Percentiles rank a stretch among this genome's conserved stretches.
These are phyloP conservation scores for Chamaecyparis obtusa DNA, from an alignment of 75 land plant species.

Conservation along the genomic window DNA sequence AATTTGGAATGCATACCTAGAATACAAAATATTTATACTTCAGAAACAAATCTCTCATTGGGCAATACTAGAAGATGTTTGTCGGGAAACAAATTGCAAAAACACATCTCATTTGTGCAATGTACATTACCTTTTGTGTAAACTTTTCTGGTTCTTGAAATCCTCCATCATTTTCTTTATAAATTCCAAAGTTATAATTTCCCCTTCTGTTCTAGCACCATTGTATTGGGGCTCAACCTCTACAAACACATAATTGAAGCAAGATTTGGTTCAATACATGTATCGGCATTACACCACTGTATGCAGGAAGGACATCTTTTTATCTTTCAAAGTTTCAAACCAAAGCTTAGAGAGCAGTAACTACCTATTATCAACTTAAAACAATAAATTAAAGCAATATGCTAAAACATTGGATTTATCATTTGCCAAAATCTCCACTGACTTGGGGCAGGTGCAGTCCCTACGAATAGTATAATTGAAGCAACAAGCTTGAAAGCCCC, in stretches of 20 bases:
- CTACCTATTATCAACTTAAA: not conserved
- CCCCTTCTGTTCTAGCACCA: slow-evolving; percentile 95
- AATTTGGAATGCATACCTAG: slow-evolving; percentile 93
- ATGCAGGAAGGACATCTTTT: not conserved
- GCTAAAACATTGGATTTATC: not conserved
- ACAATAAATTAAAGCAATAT: not conserved
- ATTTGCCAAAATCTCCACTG: not conserved
- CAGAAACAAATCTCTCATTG: not conserved
- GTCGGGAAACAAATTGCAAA: not conserved
- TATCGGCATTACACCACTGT: not conserved
- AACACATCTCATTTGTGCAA: not conserved
- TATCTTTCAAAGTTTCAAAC: not conserved
- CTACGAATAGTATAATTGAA: not conserved
- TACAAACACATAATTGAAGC: slow-evolving; percentile 15
- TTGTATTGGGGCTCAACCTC: slow-evolving; percentile 79
- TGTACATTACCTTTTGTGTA: slow-evolving; percentile 74
- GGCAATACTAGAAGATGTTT: not conserved
- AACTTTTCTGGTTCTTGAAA: slow-evolving; percentile 80
- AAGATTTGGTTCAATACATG: not conserved
- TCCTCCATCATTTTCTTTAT: slow-evolving; percentile 97
- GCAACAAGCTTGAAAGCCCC: not conserved
- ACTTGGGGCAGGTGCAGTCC: not conserved
- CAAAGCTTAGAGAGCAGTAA: not conserved
- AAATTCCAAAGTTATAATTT: slow-evolving; percentile 75
- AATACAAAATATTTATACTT: not conserved